Base-by-base conservation (phyloP, 805 yeast species). In the Yarrowia hollandica region DNA sequence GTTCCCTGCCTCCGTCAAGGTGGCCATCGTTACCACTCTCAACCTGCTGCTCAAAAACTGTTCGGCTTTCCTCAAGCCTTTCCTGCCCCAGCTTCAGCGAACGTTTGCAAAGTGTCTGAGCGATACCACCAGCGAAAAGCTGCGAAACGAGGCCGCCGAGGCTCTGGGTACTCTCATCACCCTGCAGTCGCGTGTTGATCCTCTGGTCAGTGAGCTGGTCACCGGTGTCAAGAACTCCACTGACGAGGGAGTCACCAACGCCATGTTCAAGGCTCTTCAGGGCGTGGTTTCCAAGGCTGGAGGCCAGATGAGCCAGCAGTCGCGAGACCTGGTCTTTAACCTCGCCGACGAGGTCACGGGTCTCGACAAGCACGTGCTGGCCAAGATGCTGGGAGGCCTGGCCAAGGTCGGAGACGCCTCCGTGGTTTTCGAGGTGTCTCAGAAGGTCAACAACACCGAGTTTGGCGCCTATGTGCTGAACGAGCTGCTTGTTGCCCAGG, bases 31-130 rank as follows among this genome's bases (percentile, higher is more conserved):
- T 68, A 79, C 80, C 63, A 96, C 98, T 0, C 79, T 95, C 71
- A 87, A 86, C 68, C 81, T 81, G 63, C 75, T 95, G 68, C 83
- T 94, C 67, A 74, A 75, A 21, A 88, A 90, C 76, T 87, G 92
- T 65, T 97, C 99, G 1, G 89, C 86, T 69, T 88, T 89, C 71
- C 79, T 94, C 72, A 82, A 92, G 68, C 99, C 99, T 14, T 94
- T 94, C 71, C 83, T 94, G 72, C 99, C 99, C 8, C 99, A 94
- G 75, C 79, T 94, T 65, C 99, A 94, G 75, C 82, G 99, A 70
- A 94, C 99, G 1, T 94, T 94, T 75, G 96, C 92, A 38, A 87
- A 95, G 70, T 88, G 96, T 1, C 77, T 94, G 64, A 80, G 89
- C 55, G 99, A 94, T 73, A 67, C 81, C 2, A 67, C 81, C 1